Evolutionary conservation across 1,284 basidiomycete genomes (phyloP).

Genomic region (Heterobasidion irregulare): DNA sequence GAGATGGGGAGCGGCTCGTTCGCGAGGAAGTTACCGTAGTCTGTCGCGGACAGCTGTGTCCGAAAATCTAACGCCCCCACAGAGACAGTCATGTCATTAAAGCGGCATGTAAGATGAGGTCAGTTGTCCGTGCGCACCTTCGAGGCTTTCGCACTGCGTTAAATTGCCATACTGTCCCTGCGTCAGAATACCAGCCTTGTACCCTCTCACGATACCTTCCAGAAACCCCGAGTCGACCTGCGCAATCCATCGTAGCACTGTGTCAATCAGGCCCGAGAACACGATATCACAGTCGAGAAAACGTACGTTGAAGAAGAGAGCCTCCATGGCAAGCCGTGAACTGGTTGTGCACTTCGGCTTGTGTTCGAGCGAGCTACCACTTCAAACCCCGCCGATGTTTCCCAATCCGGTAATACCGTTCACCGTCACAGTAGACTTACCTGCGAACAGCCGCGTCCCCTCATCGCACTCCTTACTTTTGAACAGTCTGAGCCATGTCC

Average conservation of each 20-base stretch:
- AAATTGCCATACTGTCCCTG: conserved; percentile 89
- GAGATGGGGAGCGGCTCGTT: conserved; percentile 96
- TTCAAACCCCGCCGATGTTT: too few species aligned
- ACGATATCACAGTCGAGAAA: background rate
- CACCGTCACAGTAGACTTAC: too few species aligned
- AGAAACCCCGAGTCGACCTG: conserved; percentile 81
- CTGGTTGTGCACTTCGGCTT: too few species aligned
- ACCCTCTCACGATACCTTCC: conserved; percentile 91
- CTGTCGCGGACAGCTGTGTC: conserved; percentile 90
- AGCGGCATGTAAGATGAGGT: background rate
- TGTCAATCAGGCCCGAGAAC: conserved; percentile 19
- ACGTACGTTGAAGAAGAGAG: conserved; percentile 79
- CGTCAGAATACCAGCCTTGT: conserved; percentile 88
- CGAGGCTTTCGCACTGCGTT: conserved; percentile 95
- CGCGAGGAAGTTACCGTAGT: conserved; percentile 97
- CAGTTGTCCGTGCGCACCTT: conserved; percentile 51
- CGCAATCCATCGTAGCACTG: background rate
- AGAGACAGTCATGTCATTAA: background rate
- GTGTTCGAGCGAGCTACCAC: too few species aligned
- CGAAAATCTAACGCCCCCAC: conserved; percentile 61
- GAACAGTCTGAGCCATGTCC: conserved; percentile 17
- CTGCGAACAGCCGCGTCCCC: too few species aligned
- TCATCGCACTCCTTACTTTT: too few species aligned
- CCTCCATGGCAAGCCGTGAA: conserved; percentile 52
- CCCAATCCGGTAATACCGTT: too few species aligned